Evolutionary conservation across 768 basidiomycete species (phyloP).

Genomic region (Tylopilus felleus): DNA sequence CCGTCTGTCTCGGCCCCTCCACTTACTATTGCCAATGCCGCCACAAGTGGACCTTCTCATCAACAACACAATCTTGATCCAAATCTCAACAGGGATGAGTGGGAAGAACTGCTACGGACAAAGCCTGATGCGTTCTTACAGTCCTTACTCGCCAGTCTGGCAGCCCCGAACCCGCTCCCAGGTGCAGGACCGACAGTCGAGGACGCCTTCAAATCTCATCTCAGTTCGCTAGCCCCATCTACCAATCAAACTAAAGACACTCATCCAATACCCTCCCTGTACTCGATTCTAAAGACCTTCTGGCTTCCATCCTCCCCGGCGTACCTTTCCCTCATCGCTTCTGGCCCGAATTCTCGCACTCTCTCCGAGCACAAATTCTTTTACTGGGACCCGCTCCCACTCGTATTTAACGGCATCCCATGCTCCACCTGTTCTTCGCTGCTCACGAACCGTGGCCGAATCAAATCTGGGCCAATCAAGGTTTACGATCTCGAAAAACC

Average conservation of each 20-base stretch:
- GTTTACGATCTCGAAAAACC: conserved; percentile 77
- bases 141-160: conserved; percentile 53
- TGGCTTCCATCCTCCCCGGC: conserved; percentile 79
- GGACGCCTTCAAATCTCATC: conserved; percentile 76
- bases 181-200: conserved; percentile 62
- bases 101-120: conserved; percentile 56
- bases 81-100: conserved; percentile 55
- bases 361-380: conserved; percentile 75
- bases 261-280: conserved; percentile 65
- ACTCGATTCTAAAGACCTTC: conserved; percentile 77
- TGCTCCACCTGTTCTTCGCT: conserved; percentile 64
- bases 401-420: conserved; percentile 77
- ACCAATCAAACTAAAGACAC: conserved; percentile 38
- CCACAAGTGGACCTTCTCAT: conserved; percentile 17
- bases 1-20: conserved; percentile 31
- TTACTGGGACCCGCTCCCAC: conserved; percentile 85
- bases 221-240: conserved; percentile 58
- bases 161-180: conserved; percentile 61
- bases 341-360: conserved; percentile 60
- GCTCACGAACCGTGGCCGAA: conserved; percentile 66
- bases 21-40: conserved; percentile 32
- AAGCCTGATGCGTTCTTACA: conserved; percentile 58
- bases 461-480: conserved; percentile 70
- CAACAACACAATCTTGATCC: conserved; percentile 45
- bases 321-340: conserved; percentile 74